These are phyloP conservation scores for Sporisorium reilianum DNA, from an alignment of 1,284 basidiomycete species.

Conservation along the genomic window DNA sequence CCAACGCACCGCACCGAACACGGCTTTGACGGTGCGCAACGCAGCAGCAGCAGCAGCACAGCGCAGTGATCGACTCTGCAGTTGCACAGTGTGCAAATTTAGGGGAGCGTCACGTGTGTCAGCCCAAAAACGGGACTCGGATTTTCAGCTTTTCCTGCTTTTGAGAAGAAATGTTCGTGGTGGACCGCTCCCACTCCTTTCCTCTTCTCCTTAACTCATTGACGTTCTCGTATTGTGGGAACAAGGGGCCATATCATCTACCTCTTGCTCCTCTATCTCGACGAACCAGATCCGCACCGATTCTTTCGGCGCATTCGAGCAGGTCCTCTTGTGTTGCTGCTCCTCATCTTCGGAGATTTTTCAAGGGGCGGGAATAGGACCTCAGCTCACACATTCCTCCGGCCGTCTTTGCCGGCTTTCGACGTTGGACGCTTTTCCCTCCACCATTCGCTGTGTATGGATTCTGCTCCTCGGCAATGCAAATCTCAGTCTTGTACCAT, in stretches of 20 bases:
- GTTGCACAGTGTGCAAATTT: not conserved
- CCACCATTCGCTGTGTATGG: not conserved
- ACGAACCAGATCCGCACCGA: constrained; percentile 52
- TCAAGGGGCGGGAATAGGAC: constrained; percentile 48
- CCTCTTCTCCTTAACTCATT: constrained; percentile 56
- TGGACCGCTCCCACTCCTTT: not conserved
- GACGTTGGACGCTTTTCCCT: too few species aligned
- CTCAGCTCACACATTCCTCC: constrained; percentile 46
- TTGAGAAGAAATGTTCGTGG: not conserved
- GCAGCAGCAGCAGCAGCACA: too few species aligned
- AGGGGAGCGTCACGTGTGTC: constrained; percentile 9
- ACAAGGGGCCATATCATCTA: constrained; percentile 38
- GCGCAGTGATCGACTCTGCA: constrained; percentile 17
- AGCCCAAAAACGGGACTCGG: constrained; percentile 12
- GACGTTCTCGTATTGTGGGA: constrained; percentile 61
- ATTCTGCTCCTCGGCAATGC: not conserved
- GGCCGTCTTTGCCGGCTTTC: not conserved
- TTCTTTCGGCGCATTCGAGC: constrained; percentile 18
- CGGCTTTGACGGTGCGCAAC: constrained; percentile 33
- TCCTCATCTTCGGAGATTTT: constrained; percentile 12
- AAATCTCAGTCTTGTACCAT: not conserved
- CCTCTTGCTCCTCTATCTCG: constrained; percentile 59
- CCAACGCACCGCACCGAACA: not conserved
- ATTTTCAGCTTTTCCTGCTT: not conserved
- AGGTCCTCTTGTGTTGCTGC: constrained; percentile 48